phyloP scores from a whole-genome alignment of 2,329 filamentous ascomycete species.

The Talaromyces albobiverticillius region DNA sequence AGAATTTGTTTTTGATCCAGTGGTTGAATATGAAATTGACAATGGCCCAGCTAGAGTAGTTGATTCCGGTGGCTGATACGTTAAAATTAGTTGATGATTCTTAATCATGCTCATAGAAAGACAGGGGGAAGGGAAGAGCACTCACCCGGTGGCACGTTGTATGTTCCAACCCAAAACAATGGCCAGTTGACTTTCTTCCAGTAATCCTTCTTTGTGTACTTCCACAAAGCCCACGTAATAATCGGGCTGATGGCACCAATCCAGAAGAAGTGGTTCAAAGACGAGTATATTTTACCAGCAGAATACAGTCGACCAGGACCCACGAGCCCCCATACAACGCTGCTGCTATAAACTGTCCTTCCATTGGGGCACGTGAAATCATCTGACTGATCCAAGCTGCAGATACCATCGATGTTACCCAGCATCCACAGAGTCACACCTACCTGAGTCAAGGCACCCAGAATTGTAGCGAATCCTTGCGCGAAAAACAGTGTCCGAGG shows the following conservation, averaged over 20 bases:
- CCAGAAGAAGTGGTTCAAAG: conserved; percentile 52
- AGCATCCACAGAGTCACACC: conserved; percentile 39
- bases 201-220: conserved; percentile 27
- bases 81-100: background rate
- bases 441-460: conserved; percentile 45
- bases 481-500: conserved; percentile 48
- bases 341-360: conserved; percentile 49
- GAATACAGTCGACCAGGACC: conserved; percentile 51
- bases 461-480: conserved; percentile 48
- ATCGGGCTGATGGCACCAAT: conserved; percentile 46
- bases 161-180: conserved; percentile 15
- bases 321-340: conserved; percentile 52
- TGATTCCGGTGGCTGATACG: conserved; percentile 31
- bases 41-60: conserved; percentile 34
- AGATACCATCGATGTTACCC: conserved; percentile 42
- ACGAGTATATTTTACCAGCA: conserved; percentile 46
- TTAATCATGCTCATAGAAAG: too few relatives aligned
- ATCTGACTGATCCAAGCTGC: conserved; percentile 39
- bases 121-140: background rate
- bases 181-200: conserved; percentile 28
- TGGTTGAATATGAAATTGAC: conserved; percentile 73
- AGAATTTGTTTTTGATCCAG: conserved; percentile 64
- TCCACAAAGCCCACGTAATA: conserved; percentile 31
- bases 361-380: conserved; percentile 51
- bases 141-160: conserved; percentile 13